phyloP scores from a whole-genome alignment of 495 filamentous ascomycete species.

The Trichoderma reesei region DNA sequence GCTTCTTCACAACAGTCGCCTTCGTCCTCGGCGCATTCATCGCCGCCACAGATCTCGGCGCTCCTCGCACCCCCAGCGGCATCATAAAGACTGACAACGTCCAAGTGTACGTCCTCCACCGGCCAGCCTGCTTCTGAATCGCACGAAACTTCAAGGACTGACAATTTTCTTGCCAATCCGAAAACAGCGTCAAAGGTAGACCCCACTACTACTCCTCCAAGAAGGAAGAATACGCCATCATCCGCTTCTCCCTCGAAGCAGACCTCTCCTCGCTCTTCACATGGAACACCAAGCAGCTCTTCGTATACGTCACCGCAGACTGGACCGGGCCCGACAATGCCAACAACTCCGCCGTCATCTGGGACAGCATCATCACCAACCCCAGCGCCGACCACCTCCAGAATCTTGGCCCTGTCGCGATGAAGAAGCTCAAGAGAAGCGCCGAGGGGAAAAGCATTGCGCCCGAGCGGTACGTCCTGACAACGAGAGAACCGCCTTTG shows the following conservation, averaged over 20 bases:
- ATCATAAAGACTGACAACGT: slow-evolving; percentile 63
- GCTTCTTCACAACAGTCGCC: slow-evolving; percentile 93
- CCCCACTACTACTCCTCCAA: slow-evolving; percentile 90
- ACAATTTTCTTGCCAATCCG: no score
- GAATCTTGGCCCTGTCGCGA: slow-evolving; percentile 40
- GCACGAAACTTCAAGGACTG: no score
- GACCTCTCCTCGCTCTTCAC: slow-evolving; percentile 89
- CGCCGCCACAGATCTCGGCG: slow-evolving; percentile 66
- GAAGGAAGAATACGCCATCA: slow-evolving; percentile 87
- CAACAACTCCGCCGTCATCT: slow-evolving; percentile 76
- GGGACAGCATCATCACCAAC: slow-evolving; percentile 84
- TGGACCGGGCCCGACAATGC: slow-evolving; percentile 51
- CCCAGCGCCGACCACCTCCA: slow-evolving; percentile 47
- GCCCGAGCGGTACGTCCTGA: slow-evolving; percentile 32
- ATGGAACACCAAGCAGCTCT: slow-evolving; percentile 99
- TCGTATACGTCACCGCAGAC: slow-evolving; percentile 83
- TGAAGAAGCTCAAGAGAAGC: slow-evolving; percentile 43
- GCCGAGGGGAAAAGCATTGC: slow-evolving; percentile 43
- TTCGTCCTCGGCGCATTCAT: slow-evolving; percentile 71
- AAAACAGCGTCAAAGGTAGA: slow-evolving; percentile 65
- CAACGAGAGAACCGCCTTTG: neutral
- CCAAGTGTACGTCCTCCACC: slow-evolving; percentile 61
- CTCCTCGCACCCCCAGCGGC: slow-evolving; percentile 55
- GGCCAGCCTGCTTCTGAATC: neutral
- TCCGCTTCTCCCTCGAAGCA: slow-evolving; percentile 80